These are phyloP conservation scores for Capsicum rhomboideum DNA, from an alignment of 257 asterid genomes.

Conservation along the genomic window DNA sequence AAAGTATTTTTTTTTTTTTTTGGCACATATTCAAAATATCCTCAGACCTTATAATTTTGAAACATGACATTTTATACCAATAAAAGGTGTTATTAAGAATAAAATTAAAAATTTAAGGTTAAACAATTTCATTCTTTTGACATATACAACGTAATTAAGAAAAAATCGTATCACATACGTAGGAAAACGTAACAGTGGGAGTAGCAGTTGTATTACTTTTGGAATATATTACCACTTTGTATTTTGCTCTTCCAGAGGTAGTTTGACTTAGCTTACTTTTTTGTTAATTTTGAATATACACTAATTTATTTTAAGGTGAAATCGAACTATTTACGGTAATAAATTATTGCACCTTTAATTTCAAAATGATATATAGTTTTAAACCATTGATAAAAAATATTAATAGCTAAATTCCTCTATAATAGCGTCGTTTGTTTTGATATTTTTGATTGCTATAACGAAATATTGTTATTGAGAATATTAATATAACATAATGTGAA, in stretches of 20 bases:
- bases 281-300: too few relatives aligned
- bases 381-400: too few relatives aligned
- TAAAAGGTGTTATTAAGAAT: not conserved
- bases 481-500: too few relatives aligned
- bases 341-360: not conserved
- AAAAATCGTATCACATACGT: not conserved
- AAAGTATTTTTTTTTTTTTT: fast-evolving
- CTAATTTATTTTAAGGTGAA: too few relatives aligned
- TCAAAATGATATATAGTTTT: not conserved
- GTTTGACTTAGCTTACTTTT: too few relatives aligned
- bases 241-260: not conserved
- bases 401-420: too few relatives aligned
- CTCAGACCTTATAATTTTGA: not conserved
- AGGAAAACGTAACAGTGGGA: not conserved
- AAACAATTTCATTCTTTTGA: not conserved
- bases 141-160: not conserved
- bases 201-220: not conserved
- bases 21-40: not conserved
- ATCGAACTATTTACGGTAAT: not conserved
- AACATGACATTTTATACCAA: not conserved
- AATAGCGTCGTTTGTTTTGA: too few relatives aligned
- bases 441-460: too few relatives aligned
- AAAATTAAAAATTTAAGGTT: not conserved
- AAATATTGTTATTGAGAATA: too few relatives aligned
- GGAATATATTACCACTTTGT: too few relatives aligned